Base-by-base conservation (phyloP, 306 rosid species). In the Coriaria nepalensis region DNA sequence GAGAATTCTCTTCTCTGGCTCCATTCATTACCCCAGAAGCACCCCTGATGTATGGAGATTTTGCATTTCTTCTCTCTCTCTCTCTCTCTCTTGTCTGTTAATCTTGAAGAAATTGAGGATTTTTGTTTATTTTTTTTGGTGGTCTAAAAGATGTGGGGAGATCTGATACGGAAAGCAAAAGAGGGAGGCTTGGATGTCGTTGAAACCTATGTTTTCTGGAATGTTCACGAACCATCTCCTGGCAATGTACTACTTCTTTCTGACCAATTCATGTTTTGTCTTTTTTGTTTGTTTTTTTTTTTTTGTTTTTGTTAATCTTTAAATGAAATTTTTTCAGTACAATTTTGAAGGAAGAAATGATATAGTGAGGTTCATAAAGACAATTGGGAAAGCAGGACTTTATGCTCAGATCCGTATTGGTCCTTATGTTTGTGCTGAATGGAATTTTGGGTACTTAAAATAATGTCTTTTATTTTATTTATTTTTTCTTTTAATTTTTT, bases 21-120 rank as follows among this genome's bases (percentile, higher is more conserved):
- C 98, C 10, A 82, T 92, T 57, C 98, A 92, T 68, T 92, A 92
- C 66, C 98, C 98, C 49, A 71, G 98, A 79, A 92, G 98, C 56
- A 92, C 96, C 37, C 96, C 96, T 0, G 86, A 90, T 73, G 98
- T 90, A 67, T 10, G n/a, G 33, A 55, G 34, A 46, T 10, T 39
- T 2, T 9, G 29, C 59, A 44, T 2, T n/a, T 14, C 37, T 47
- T 47, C 7, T 11, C 45, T 49, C 29, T 49, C 37, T 9, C n/a
- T 0, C 5, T 9, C 5, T 33, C 10, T 6, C 8, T 53, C 8
- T 50, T 6, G 33, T 6, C 10, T 52, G 29, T 20, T 15, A 38
- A 51, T 55, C 40, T 10, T 57, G 49, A 49, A 37, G 37, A 34
- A 66, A 49, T 66, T 43, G 4, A 33, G 6, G 39, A 5, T 59